Base-by-base conservation (phyloP, 805 yeast genomes). In the Grigorovia humatica region DNA sequence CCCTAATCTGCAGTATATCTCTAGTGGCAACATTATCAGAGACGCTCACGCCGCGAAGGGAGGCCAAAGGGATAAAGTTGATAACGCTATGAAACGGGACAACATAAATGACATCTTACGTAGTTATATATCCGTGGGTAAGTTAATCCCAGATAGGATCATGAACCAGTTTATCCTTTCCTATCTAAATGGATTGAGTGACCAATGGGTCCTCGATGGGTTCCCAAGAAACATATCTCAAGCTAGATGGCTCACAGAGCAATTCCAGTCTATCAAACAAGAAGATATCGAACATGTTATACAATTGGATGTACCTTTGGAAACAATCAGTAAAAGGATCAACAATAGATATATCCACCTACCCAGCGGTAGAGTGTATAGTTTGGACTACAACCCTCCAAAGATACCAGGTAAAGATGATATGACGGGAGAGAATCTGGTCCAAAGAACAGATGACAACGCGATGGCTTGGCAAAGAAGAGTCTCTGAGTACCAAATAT, bases 371-470 rank as follows among this genome's bases (percentile, higher is more conserved):
- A 72, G 97, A 56, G 83, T 89, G 2, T 90, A 90, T 66, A 91
- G 87, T 65, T 65, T 86, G 56, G 81, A 87, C 51, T 90, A 88
- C 68, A 89, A 86, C 60, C 96, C 97, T 7, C 98, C 98, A 9
- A 83, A 83, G 60, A 76, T 75, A 1, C 80, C 88, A 0, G 95
- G 88, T 40, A 75, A 70, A 54, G 98, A 90, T 62, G 97, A 90
- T 65, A 62, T 88, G 1, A 90, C 98, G 0, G 96, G 96, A 0
- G 97, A 90, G 63, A 83, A 87, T 2, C 73, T 90, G 52, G 68
- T 78, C 17, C 86, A 88, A 68, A 77, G 98, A 55, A 74, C 82
- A 0, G 98, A 90, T 62, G 98, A 90, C 65, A 85, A 82, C 18
- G 83, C 82, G 1, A 85, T 75, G 54, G 83, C 85, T 0, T 84